These are phyloP conservation scores for Galerina marginata DNA, from an alignment of 768 basidiomycete genomes.

Conservation along the genomic window DNA sequence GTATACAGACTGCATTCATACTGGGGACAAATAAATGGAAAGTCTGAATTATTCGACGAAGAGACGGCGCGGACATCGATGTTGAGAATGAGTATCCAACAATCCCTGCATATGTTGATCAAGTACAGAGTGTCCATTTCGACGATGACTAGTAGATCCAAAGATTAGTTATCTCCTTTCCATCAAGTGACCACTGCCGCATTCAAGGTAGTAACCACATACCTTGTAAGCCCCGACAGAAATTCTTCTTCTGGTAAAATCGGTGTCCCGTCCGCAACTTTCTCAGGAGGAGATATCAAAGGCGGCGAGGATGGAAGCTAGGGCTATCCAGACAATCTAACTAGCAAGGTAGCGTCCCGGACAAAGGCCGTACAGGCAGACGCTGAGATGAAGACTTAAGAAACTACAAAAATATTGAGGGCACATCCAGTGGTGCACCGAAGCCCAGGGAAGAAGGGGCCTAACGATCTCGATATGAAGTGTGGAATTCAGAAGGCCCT, in stretches of 20 bases:
- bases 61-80: too few species aligned
- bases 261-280: constrained; percentile 19
- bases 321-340: constrained; percentile 39
- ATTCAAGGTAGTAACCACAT: neutral
- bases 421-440: too few species aligned
- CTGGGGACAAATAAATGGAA: too few species aligned
- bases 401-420: neutral
- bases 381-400: neutral
- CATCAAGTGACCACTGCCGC: too few species aligned
- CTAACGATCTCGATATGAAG: too few species aligned
- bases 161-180: neutral
- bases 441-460: too few species aligned
- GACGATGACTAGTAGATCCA: constrained; percentile 29
- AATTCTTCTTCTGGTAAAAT: constrained; percentile 40
- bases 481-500: too few species aligned
- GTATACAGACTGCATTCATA: too few species aligned
- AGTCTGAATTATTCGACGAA: too few species aligned
- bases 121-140: too few species aligned
- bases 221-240: constrained; percentile 40
- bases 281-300: constrained; percentile 30
- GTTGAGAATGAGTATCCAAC: too few species aligned
- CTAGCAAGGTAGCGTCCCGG: constrained; percentile 50
- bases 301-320: constrained; percentile 32
- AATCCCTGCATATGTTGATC: too few species aligned
- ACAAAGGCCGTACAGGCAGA: constrained; percentile 36